Evolutionary conservation across 2,329 filamentous ascomycete species (phyloP).

Genomic region (Hypoxylon sp.): DNA sequence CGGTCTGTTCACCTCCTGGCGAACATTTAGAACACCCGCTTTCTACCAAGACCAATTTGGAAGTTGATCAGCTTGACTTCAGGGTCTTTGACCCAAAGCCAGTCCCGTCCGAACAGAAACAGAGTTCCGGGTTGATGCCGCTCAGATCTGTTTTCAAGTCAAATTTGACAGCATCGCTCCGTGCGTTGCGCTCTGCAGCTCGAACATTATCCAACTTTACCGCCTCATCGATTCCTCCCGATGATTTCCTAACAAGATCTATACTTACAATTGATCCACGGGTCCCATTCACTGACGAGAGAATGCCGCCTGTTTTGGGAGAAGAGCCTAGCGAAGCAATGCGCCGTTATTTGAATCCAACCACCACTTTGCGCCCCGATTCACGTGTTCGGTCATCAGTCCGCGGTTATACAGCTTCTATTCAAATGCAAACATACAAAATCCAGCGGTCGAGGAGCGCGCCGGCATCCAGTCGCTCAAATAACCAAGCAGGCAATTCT

Average conservation of each 20-base stretch:
- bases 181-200: conserved; percentile 74
- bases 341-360: conserved; percentile 77
- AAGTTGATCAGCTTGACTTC: conserved; percentile 65
- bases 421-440: conserved; percentile 81
- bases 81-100: conserved; percentile 60
- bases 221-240: conserved; percentile 73
- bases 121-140: conserved; percentile 58
- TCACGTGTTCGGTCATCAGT: conserved; percentile 53
- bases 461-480: conserved; percentile 47
- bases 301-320: conserved; percentile 72
- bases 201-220: conserved; percentile 74
- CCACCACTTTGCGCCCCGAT: conserved; percentile 65
- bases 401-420: conserved; percentile 73
- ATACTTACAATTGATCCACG: conserved; percentile 77
- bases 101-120: conserved; percentile 49
- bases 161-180: conserved; percentile 76
- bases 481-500: conserved; percentile 48
- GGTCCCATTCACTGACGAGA: conserved; percentile 77
- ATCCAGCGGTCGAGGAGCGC: conserved; percentile 65
- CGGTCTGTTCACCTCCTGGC: conserved; percentile 69
- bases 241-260: conserved; percentile 77
- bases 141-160: conserved; percentile 75
- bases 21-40: conserved; percentile 64
- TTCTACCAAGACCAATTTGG: conserved; percentile 53
- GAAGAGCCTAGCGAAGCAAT: conserved; percentile 77